phyloP scores from a whole-genome alignment of 148 eudicot species.

The Camellia lanceoleosa region DNA sequence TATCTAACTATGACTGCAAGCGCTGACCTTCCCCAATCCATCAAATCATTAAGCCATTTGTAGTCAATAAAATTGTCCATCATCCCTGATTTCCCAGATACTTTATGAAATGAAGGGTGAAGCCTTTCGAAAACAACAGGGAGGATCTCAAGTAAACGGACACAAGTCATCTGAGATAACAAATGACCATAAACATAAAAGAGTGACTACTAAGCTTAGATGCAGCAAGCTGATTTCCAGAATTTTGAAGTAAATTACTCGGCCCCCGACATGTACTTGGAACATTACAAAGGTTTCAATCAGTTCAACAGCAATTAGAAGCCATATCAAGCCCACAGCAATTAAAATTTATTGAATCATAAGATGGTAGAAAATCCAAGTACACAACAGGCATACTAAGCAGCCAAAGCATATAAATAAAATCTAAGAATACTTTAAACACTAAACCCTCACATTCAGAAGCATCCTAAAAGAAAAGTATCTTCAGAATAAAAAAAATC shows the following conservation, averaged over 20 bases:
- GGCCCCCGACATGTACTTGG: not conserved
- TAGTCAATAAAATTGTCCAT: conserved; percentile 27
- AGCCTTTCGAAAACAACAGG: conserved; percentile 65
- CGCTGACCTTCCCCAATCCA: conserved; percentile 83
- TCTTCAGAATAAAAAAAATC: too few relatives aligned
- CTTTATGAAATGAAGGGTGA: conserved; percentile 25
- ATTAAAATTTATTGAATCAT: not conserved
- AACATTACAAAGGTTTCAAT: not conserved
- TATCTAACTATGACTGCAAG: conserved; percentile 72
- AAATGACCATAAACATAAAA: conserved; percentile 24
- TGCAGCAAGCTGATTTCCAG: conserved; percentile 7
- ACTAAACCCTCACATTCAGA: too few relatives aligned
- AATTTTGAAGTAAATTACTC: not conserved
- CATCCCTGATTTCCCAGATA: conserved; percentile 26
- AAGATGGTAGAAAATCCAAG: not conserved
- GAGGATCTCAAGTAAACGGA: conserved; percentile 80
- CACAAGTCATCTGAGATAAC: conserved; percentile 80
- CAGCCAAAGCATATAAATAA: too few relatives aligned
- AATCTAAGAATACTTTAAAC: too few relatives aligned
- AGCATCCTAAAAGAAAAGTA: too few relatives aligned
- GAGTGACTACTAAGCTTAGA: not conserved
- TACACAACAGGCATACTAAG: not conserved
- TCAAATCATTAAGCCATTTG: conserved; percentile 82
- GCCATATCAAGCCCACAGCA: not conserved
- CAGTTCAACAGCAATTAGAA: not conserved